Evolutionary conservation across 1,284 basidiomycete genomes (phyloP), one percentile per base, ranked within the genome.

Genomic region (Boletus subluridellus): DNA sequence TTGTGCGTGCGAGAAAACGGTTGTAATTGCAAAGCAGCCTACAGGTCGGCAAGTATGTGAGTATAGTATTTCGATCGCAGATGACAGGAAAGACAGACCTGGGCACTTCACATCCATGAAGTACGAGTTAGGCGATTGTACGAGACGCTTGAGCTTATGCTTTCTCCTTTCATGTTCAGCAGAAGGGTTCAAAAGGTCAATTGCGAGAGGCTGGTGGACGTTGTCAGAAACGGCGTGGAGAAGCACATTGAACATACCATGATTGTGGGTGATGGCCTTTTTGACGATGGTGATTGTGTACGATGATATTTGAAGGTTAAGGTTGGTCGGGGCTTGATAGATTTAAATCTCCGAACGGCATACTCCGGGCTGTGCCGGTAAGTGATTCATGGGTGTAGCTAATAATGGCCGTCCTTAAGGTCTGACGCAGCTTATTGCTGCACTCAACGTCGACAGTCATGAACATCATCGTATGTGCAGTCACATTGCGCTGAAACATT

Each of bases 41-140:
- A 70, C 49, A 62, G 9, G 28, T 15, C 32, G 46, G 59, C 57
- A 58, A 54, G 55, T 38, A 62, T 48, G 54, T 66, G 55, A 54
- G 39, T 5, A 52, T 10, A 12, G 3, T 1, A 14, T 30, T 47
- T 41, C 14, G 38, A 44, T 26, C 32, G 15, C 26, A 12, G 26
- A 44, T 10, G 5, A 48, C n/a, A 11, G 12, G n/a, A 78, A 8
- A 37, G n/a, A 58, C 84, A 64, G 60, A 91, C 94, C 93, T 73
- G 96, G 91, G 83, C 96, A 99, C 82, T 99, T 99, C 73, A 99
- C 95, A 76, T 99, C 97, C 97, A 99, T 99, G 82, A 98, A 99
- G 82, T 95, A 98, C 49, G 95, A 97, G 82, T 97, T 94, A 66
- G 94, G 94, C 64, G 88, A 91, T 80, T 98, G 97, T 71, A 99